Evolutionary conservation across 176 grass and related monocot species (phyloP).

Genomic region (Carex littledalei): DNA sequence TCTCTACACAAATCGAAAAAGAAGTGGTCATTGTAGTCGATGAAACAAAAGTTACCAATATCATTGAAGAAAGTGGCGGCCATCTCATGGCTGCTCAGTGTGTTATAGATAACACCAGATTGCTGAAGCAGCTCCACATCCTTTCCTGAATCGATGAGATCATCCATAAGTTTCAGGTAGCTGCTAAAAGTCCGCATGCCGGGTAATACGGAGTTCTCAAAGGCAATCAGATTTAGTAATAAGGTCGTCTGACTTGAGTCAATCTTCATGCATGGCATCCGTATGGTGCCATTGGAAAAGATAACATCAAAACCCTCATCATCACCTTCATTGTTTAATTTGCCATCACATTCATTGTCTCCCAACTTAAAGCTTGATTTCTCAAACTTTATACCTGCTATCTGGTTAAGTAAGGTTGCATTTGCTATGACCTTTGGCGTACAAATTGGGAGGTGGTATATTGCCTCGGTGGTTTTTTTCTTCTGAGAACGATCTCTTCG

Average conservation of each 20-base stretch:
- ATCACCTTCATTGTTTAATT: neutral
- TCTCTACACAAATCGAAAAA: neutral
- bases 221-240: neutral
- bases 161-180: conserved; percentile 8
- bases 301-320: neutral
- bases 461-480: too few relatives aligned
- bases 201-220: neutral
- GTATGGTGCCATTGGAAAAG: neutral
- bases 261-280: neutral
- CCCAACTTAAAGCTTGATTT: too few relatives aligned
- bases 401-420: too few relatives aligned
- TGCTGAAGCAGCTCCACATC: conserved; percentile 15
- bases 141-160: neutral
- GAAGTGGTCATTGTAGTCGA: neutral
- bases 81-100: neutral
- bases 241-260: neutral
- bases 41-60: neutral
- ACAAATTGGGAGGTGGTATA: too few relatives aligned
- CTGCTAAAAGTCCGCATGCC: neutral
- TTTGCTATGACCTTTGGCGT: too few relatives aligned
- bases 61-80: conserved; percentile 18
- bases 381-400: too few relatives aligned
- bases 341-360: neutral
- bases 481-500: too few relatives aligned
- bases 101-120: neutral